Evolutionary conservation across 371 early-diverging fungal species (phyloP), one percentile per base, ranked within the genome.

Genomic region (Basidiobolus heterosporus): DNA sequence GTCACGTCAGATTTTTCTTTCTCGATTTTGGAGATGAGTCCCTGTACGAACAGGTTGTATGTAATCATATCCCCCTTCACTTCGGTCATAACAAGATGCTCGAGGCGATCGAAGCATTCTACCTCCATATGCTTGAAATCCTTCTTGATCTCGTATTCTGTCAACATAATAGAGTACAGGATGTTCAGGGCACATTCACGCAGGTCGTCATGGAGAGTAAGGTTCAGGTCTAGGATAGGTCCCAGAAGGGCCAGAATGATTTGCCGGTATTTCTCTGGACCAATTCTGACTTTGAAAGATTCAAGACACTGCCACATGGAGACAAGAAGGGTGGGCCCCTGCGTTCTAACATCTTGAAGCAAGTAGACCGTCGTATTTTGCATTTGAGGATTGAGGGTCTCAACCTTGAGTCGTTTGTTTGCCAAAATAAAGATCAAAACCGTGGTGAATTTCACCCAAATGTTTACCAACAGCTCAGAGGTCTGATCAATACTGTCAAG

Each of bases 141-240:
- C 8, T 69, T 70, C 38, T 59, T 61, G 1, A 67, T 51, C 14
- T 64, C 61, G 22, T 71, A 66, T 47, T 83, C 80, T 37, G 70
- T 66, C n/a, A 71, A 56, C 22, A 80, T 67, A 41, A 79, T 72
- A 57, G 72, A 73, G 36, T 73, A 75, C 30, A 84, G 58, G 2
- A 82, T 59, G 4, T 62, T 55, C 9, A 72, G 51, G 1, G 79
- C 74, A 21, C 71, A 61, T 8, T 56, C 46, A 22, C 76, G 67
- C 3, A 79, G 61, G 19, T 64, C 62, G 36, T 72, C 72, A 55
- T 81, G 77, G 11, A 66, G 56, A 3, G 75, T 73, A 53, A 80
- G 51, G 14, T 74, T 65, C 35, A 76, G 59, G 50, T 74, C 68
- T 51, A 76, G 67, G 24, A 80, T 55, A 4, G 71, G 70, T 8